Base-by-base conservation (phyloP, 306 rosid species). In the Pyrus pyrifolia region DNA sequence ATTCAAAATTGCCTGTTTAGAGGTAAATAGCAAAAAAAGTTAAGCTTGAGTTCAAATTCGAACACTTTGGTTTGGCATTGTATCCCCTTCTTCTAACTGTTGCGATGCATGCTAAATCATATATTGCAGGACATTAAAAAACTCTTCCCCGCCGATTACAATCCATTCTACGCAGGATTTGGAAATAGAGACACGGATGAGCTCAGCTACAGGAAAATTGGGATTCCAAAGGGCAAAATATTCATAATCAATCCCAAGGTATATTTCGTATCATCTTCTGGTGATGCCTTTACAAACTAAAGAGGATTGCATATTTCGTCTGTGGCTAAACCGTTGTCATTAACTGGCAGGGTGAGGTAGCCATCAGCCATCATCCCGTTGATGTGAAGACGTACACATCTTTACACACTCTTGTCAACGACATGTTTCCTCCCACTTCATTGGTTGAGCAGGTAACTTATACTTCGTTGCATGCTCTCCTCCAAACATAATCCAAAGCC, bases 101-200 rank as follows among this genome's bases (percentile, higher is more conserved):
- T 33, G 19, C 5, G 17, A 65, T 52, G 45, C 53, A 58, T 70
- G 44, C 52, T 67, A 13, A 55, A 64, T 70, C 30, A 52, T 82
- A 61, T 78, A 79, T 76, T 78, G 70, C 87, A 96, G 98, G 97
- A 96, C 73, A 96, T 96, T 61, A 96, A 76, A 68, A 96, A 67
- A 71, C 98, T 96, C 78, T 92, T 92, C 89, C 98, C 98, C 65
- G 35, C 91, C 25, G 99, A 96, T 75, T 92, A 92, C 82, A 96
- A 92, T 78, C 99, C 99, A 68, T 96, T 96, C 82, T 96, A 96
- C 45, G 99, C 97, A 1, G 98, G 99, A 31, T 96, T 96, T 42
- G 99, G 99, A 67, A 96, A 96, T 79, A 85, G 98, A 85, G 99
- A 96, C 81, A 96, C 98, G 5, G 99, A 96, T 79, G 99, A 96